Conservation (phyloP, 1,284 basidiomycete species). For the Meripilus lineatus region DNA sequence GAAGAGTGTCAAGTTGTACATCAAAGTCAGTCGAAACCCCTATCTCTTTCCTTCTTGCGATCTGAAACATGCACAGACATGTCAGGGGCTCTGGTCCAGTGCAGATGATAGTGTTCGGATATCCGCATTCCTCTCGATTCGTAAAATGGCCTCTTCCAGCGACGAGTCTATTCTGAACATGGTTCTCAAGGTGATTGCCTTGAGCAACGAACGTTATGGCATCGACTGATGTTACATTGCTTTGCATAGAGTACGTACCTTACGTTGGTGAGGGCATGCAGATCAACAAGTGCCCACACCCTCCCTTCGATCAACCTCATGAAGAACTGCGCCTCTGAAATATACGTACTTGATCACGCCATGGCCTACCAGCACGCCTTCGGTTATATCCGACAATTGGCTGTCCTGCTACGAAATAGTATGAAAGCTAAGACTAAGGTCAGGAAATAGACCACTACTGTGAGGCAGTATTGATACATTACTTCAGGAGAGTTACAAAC, state of each 20-base stretch:
- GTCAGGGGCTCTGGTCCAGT: slow-evolving; percentile 80
- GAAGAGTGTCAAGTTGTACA: slow-evolving; percentile 79
- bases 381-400: slow-evolving; percentile 94
- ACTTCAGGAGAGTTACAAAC: slow-evolving; percentile 77
- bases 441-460: slow-evolving; percentile 4
- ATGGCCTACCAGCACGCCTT: slow-evolving; percentile 93
- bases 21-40: too few species aligned
- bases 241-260: slow-evolving; percentile 76
- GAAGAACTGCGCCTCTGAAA: slow-evolving; percentile 96
- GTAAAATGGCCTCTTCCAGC: slow-evolving; percentile 74
- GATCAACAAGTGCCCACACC: slow-evolving; percentile 81
- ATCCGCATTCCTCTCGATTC: slow-evolving; percentile 83
- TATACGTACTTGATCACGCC: slow-evolving; percentile 78
- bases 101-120: slow-evolving; percentile 83
- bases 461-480: slow-evolving; percentile 1
- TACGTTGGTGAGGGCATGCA: slow-evolving; percentile 76
- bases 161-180: slow-evolving; percentile 84
- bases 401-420: slow-evolving; percentile 88
- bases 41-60: slow-evolving; percentile 2
- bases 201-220: neutral
- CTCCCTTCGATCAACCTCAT: slow-evolving; percentile 94
- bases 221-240: slow-evolving; percentile 9
- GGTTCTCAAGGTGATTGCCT: slow-evolving; percentile 70
- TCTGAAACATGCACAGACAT: slow-evolving; percentile 48
- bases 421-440: slow-evolving; percentile 88